phyloP scores from a whole-genome alignment of 345 rosid species.

The Gossypium australe region DNA sequence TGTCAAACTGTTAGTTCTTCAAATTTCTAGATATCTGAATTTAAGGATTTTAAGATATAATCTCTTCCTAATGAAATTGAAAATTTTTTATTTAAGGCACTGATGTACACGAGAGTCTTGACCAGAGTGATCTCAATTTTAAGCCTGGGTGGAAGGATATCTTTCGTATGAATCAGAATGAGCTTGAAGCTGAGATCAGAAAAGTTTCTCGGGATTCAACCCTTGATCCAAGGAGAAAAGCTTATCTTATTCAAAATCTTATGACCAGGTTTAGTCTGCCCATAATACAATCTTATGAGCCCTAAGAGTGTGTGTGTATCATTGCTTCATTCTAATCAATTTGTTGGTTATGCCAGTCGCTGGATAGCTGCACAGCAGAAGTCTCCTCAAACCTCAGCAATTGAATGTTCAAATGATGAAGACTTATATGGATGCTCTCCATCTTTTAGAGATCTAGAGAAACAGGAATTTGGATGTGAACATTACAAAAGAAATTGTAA shows the following conservation, averaged over 20 bases:
- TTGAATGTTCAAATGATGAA: slow-evolving; percentile 44
- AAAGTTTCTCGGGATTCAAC: slow-evolving; percentile 76
- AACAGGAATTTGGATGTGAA: slow-evolving; percentile 57
- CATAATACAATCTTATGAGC: slow-evolving; percentile 6
- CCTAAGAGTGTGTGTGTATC: background rate
- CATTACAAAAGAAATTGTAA: slow-evolving; percentile 83
- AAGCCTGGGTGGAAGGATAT: slow-evolving; percentile 69
- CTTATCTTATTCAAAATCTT: slow-evolving; percentile 64
- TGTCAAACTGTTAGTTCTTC: background rate
- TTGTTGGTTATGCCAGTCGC: slow-evolving; percentile 39
- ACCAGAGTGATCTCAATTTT: slow-evolving; percentile 41
- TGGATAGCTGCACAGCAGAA: slow-evolving; percentile 74
- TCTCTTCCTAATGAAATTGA: slow-evolving; percentile 6
- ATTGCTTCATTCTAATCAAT: slow-evolving; percentile 17
- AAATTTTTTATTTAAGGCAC: slow-evolving; percentile 24
- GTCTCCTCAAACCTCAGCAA: slow-evolving; percentile 35
- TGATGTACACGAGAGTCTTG: slow-evolving; percentile 39
- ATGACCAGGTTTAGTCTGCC: slow-evolving; percentile 52
- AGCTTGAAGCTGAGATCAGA: slow-evolving; percentile 57
- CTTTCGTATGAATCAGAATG: slow-evolving; percentile 69
- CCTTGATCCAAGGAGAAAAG: slow-evolving; percentile 71
- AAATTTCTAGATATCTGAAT: background rate
- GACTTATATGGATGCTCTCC: slow-evolving; percentile 49
- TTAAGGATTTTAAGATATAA: slow-evolving; percentile 11
- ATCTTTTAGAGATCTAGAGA: slow-evolving; percentile 62